Evolutionary conservation across 2,329 filamentous ascomycete species (phyloP).

Genomic region (Pseudogymnoascus sp.): DNA sequence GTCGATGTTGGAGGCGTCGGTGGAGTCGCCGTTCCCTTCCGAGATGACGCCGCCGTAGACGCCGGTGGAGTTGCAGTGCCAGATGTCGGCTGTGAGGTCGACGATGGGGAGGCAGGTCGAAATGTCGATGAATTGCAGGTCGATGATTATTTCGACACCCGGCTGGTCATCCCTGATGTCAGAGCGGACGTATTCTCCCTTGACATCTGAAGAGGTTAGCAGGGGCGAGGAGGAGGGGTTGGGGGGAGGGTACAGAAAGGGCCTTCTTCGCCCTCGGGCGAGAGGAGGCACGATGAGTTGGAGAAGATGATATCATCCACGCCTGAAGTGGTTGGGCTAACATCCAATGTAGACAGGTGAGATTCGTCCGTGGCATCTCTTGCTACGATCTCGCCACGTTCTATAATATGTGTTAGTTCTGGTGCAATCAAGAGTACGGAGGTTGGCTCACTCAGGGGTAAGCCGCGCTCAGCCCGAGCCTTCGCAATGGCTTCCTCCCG

Average conservation of each 20-base stretch:
- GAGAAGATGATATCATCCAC: slow-evolving; percentile 14
- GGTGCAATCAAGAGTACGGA: not conserved
- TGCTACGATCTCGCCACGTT: not conserved
- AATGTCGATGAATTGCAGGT: slow-evolving; percentile 48
- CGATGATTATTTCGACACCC: slow-evolving; percentile 36
- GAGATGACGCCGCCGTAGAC: slow-evolving; percentile 43
- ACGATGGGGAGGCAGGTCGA: slow-evolving; percentile 46
- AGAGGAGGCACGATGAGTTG: slow-evolving; percentile 27
- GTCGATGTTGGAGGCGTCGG: slow-evolving; percentile 33
- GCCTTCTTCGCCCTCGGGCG: slow-evolving; percentile 29
- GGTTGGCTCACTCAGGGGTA: not conserved
- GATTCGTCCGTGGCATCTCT: not conserved
- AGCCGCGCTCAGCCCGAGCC: not conserved
- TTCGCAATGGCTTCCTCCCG: not conserved
- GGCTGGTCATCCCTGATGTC: slow-evolving; percentile 32
- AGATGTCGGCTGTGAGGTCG: slow-evolving; percentile 44
- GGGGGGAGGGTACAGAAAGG: slow-evolving; percentile 29
- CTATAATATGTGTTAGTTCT: not conserved
- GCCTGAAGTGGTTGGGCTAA: not conserved
- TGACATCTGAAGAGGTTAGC: slow-evolving; percentile 25
- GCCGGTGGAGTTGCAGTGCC: slow-evolving; percentile 41
- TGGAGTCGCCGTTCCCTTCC: slow-evolving; percentile 36
- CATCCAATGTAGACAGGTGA: not conserved
- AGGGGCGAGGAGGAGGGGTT: not conserved
- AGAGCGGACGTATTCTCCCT: slow-evolving; percentile 33